Evolutionary conservation across 345 rosid species (phyloP).

Genomic region (Eucalyptus cloeziana): DNA sequence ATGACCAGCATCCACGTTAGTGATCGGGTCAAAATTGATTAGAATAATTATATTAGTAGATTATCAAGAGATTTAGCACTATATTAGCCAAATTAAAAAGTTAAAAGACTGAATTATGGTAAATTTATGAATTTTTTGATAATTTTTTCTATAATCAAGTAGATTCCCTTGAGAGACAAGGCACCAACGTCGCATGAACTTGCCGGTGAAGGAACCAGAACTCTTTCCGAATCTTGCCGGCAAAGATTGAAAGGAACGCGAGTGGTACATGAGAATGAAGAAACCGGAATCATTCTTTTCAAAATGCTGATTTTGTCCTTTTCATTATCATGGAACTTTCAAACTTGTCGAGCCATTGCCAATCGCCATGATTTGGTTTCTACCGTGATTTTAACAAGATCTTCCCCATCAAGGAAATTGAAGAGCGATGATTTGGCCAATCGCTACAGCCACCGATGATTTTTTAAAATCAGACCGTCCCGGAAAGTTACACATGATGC

Average conservation of each 20-base stretch:
- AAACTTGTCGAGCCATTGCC: not conserved
- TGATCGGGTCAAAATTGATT: fast-evolving
- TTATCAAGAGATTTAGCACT: not conserved
- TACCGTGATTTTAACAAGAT: no score
- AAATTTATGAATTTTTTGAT: no score
- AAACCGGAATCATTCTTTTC: not conserved
- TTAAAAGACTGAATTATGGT: not conserved
- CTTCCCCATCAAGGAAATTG: not conserved
- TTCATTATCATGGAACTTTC: not conserved
- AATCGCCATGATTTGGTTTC: not conserved
- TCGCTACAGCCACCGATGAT: not conserved
- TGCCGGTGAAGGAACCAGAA: not conserved
- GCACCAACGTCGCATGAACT: not conserved
- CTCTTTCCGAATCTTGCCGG: not conserved
- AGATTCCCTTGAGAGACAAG: not conserved
- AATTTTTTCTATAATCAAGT: not conserved
- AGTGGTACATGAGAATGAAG: not conserved
- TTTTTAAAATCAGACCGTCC: not conserved
- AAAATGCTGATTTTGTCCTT: not conserved
- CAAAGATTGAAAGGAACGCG: not conserved
- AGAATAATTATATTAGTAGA: no score
- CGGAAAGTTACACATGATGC: not conserved
- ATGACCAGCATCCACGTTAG: fast-evolving
- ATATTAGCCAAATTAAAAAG: fast-evolving
- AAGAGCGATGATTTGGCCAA: not conserved